These are phyloP conservation scores for Penicillium sp. DNA, from an alignment of 2,329 filamentous ascomycete species.

Conservation along the genomic window DNA sequence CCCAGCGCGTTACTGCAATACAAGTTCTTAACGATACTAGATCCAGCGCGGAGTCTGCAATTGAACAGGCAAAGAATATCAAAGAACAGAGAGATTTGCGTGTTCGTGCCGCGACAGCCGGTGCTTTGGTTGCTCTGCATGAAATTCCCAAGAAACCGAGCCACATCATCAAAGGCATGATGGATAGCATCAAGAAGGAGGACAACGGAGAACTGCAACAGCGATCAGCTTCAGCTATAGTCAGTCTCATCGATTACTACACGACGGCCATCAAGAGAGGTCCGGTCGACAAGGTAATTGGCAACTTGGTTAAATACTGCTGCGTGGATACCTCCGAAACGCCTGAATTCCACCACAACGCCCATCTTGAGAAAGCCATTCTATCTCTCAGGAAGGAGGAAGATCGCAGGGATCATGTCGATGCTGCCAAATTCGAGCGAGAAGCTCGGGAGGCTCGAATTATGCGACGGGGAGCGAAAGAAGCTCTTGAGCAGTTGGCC, in stretches of 20 bases:
- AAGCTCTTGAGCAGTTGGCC: constrained; percentile 84
- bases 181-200: constrained; percentile 96
- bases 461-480: constrained; percentile 87
- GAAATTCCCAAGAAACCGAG: constrained; percentile 90
- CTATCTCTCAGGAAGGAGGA: constrained; percentile 96
- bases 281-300: constrained; percentile 91
- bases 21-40: constrained; percentile 76
- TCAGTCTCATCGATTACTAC: constrained; percentile 79
- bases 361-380: constrained; percentile 71
- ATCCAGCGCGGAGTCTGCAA: constrained; percentile 63
- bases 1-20: constrained; percentile 78
- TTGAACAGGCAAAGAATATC: constrained; percentile 72
- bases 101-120: constrained; percentile 80
- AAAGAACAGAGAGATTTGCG: constrained; percentile 82
- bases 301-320: constrained; percentile 94
- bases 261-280: constrained; percentile 73
- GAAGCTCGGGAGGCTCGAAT: constrained; percentile 87
- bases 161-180: constrained; percentile 88
- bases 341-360: constrained; percentile 86
- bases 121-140: constrained; percentile 81
- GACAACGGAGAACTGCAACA: constrained; percentile 85
- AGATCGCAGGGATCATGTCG: constrained; percentile 85
- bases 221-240: constrained; percentile 80
- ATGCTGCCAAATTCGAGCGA: constrained; percentile 82
- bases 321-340: constrained; percentile 98